Base-by-base conservation (phyloP, 306 rosid genomes). In the Quercus wislizeni region DNA sequence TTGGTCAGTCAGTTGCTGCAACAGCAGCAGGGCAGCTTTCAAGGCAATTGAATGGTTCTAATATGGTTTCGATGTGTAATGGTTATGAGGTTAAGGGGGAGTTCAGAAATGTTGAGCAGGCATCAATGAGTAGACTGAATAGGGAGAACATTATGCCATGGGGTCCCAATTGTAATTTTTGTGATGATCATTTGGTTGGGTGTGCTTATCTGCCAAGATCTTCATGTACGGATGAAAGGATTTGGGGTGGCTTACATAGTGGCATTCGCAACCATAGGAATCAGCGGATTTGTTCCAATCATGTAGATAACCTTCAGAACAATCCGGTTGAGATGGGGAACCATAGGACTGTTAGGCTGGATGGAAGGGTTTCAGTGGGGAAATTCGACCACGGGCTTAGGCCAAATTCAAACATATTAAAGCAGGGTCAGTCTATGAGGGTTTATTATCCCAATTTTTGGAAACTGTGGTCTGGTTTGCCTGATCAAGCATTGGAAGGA, bases 61-160 rank as follows among this genome's bases (percentile, higher is more conserved):
- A 13, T 49, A 49, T 0, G 17, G 54, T 49, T 49, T 49, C 54
- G 54, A 12, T 49, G 54, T 12, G 17, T 12, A 49, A 33, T 19
- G 57, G 69, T 54, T 79, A 21, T 54, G 23, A 38, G 11, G 74
- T 25, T 31, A 17, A 59, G 71, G 62, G 52, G 67, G 46, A 69
- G 5, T 12, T 2, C 58, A 41, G 67, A 43, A 75, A 58, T 52
- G 54, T 7, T 35, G 51, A 41, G 64, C 57, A 41, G 43, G 73
- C 62, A 43, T n/a, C 56, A 56, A 57, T 55, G 49, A 46, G 70
- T 30, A 7, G 63, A 21, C 2, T 64, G 55, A 77, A 73, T 55
- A 72, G 85, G 64, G 85, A 77, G 75, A 82, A 77, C 71, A 19
- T 71, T 55, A 43, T 77, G 75, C 85, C 75, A n/a, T 38, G 23